Percentiles rank a stretch among this genome's conserved stretches.
These are phyloP conservation scores for Beauveria pseudobassiana DNA, from an alignment of 2,329 filamentous ascomycete species.

Conservation along the genomic window DNA sequence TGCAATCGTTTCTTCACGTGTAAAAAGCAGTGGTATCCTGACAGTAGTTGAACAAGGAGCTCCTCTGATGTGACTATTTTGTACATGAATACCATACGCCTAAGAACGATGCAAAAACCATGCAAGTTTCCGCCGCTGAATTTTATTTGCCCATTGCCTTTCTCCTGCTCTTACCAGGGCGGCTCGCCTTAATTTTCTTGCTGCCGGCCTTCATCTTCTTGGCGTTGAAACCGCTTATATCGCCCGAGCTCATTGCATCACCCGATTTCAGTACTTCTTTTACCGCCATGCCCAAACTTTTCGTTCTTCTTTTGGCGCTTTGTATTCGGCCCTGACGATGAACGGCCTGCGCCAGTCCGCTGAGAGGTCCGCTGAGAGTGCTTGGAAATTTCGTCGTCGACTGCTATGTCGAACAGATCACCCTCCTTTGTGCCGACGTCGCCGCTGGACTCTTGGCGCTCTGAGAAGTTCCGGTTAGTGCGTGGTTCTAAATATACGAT, in stretches of 20 bases:
- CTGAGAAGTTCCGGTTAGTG: slow-evolving; percentile 40
- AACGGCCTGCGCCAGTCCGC: slow-evolving; percentile 32
- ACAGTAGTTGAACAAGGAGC: background rate
- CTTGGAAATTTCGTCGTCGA: slow-evolving; percentile 57
- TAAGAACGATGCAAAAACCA: background rate
- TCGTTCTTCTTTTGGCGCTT: slow-evolving; percentile 93
- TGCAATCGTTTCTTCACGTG: background rate
- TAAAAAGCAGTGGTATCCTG: background rate
- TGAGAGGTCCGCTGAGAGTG: slow-evolving; percentile 29
- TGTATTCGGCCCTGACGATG: slow-evolving; percentile 36
- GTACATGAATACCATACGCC: background rate
- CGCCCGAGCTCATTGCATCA: slow-evolving; percentile 74
- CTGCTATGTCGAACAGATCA: slow-evolving; percentile 84
- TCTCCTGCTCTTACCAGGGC: slow-evolving; percentile 46
- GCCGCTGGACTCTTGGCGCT: slow-evolving; percentile 67
- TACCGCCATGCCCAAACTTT: slow-evolving; percentile 93
- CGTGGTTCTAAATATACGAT: background rate
- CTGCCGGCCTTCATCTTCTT: slow-evolving; percentile 70
- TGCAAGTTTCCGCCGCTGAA: background rate
- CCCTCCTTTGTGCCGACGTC: slow-evolving; percentile 64
- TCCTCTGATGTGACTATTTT: background rate
- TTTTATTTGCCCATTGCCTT: slow-evolving; percentile 32
- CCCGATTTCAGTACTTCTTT: slow-evolving; percentile 91
- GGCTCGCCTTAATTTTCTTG: slow-evolving; percentile 25
- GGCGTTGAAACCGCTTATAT: slow-evolving; percentile 71